Evolutionary conservation across 75 land plant genomes (phyloP).

Genomic region (Azolla pinnata): DNA sequence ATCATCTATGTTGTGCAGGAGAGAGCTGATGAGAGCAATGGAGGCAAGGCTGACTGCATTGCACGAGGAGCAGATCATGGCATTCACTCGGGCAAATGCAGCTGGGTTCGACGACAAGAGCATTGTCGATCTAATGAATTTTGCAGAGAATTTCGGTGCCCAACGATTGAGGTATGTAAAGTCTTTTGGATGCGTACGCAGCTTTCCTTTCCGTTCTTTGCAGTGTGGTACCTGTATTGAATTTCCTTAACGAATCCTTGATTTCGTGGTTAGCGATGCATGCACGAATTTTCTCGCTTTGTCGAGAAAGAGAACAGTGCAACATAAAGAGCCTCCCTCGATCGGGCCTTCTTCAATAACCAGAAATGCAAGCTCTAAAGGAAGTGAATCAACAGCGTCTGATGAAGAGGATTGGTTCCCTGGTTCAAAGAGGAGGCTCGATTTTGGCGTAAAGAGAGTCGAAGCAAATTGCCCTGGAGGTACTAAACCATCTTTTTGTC

Average conservation of each 20-base stretch:
- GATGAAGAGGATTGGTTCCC: constrained; percentile 1
- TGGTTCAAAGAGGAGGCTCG: neutral
- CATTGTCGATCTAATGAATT: constrained; percentile 17
- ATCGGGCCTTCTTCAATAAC: no score
- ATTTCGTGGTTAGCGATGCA: neutral
- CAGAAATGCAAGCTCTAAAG: no score
- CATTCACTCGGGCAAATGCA: constrained; percentile 13
- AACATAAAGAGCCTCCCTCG: no score
- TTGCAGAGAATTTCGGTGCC: constrained; percentile 17
- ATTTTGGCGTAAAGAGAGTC: neutral
- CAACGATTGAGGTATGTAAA: neutral
- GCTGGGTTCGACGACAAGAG: constrained; percentile 12
- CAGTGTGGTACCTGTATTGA: neutral
- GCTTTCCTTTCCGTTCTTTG: neutral
- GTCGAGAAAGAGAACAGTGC: neutral
- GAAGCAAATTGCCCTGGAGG: no score
- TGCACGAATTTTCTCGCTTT: constrained; percentile 3
- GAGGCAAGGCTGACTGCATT: constrained; percentile 10
- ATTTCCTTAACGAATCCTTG: neutral
- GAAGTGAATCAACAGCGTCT: no score
- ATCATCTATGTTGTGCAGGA: no score
- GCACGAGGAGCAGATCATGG: constrained; percentile 11
- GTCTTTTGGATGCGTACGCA: neutral
- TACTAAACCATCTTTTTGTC: no score
- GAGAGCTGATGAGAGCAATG: constrained; percentile 15